Conservation (phyloP, 1,139 yeast species). For the Blastobotrys ciferrii region DNA sequence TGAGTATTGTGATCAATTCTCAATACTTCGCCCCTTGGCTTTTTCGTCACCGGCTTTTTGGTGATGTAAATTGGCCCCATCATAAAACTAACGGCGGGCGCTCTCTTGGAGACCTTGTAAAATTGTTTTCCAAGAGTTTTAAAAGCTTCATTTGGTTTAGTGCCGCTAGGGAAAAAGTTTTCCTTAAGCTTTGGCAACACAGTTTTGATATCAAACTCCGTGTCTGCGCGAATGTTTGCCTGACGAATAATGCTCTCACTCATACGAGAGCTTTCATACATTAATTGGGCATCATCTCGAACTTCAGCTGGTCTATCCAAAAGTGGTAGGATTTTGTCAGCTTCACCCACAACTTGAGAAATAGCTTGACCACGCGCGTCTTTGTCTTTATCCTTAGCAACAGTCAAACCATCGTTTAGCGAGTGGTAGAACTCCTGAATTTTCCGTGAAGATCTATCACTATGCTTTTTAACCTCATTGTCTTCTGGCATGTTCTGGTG, state of each 20-base stretch:
- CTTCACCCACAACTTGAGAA: slow-evolving; percentile 9
- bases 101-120: slow-evolving; percentile 47
- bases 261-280: slow-evolving; percentile 13
- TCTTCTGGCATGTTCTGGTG: not conserved
- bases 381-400: not conserved
- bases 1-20: slow-evolving; percentile 31
- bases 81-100: slow-evolving; percentile 58
- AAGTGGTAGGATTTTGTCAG: slow-evolving; percentile 13
- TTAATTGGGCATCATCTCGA: slow-evolving; percentile 16
- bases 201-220: slow-evolving; percentile 17
- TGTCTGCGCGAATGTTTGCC: slow-evolving; percentile 13
- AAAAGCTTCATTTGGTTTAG: slow-evolving; percentile 1
- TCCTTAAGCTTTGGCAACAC: slow-evolving; percentile 16
- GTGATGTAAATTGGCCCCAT: slow-evolving; percentile 73
- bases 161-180: slow-evolving; percentile 3
- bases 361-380: not conserved
- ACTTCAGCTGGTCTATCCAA: slow-evolving; percentile 23
- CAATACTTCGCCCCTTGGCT: slow-evolving; percentile 15
- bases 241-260: slow-evolving; percentile 15
- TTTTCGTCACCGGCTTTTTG: slow-evolving; percentile 38
- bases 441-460: slow-evolving; percentile 8
- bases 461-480: slow-evolving; percentile 4
- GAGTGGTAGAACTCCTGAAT: slow-evolving; percentile 3
- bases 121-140: slow-evolving; percentile 54
- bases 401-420: not conserved